Evolutionary conservation across 768 basidiomycete species (phyloP), one percentile per base, ranked within the genome.

Genomic region (Lactarius sp.): DNA sequence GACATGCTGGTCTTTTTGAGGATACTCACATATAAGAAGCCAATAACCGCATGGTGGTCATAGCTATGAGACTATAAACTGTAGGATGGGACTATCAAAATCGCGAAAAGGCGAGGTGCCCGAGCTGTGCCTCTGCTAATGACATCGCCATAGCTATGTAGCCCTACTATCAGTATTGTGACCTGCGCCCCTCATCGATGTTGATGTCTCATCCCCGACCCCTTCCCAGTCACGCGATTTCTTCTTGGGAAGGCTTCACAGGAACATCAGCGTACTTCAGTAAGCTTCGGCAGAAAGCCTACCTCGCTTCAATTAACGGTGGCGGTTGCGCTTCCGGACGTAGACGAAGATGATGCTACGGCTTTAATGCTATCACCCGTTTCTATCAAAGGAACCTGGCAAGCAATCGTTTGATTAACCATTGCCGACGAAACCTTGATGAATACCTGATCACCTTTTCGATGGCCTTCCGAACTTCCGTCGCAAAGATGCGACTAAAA

Each of bases 321-420:
- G 18, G 20, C n/a, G 22, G 27, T 52, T 13, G 34, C 9, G 9
- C 4, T 12, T 6, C 10, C n/a, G 9, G 46, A 20, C n/a, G n/a
- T 8, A 5, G 46, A 47, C 18, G 46, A 47, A n/a, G 46, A 7
- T 47, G 20, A 4, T n/a, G 20, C 20, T 20, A 20, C 20, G 16
- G 20, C 20, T 20, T 20, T 20, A 8, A 6, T 27, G 22, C 47
- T 27, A 49, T 13, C 47, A 27, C 47, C 47, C 12, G 47, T 27
- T 49, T 6, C 5, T 3, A 49, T 13, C 20, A 56, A 42, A 10
- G 61, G 55, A 31, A 62, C 61, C 61, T 62, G 39, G 20, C n/a
- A 46, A n/a, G 4, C 2, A 46, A 42, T 6, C 13, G 42, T 42
- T 44, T 7, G 10, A 46, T 6, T 41, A 14, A 50, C 12, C 37